Base-by-base conservation (phyloP, 129 eudicot species). In the Kitagawia praeruptora region DNA sequence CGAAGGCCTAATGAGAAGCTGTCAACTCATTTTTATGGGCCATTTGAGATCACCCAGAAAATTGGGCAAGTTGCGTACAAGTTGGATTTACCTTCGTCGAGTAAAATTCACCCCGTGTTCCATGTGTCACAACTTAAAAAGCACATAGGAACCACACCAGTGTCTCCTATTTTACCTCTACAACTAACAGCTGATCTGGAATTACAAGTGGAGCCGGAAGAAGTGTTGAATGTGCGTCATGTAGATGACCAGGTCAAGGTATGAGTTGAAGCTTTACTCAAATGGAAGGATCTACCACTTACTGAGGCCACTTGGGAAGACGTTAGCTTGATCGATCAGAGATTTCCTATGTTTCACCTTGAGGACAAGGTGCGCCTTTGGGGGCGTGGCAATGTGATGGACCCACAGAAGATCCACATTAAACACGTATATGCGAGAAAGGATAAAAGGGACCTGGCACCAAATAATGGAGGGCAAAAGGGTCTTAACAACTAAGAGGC, bases 91-190 rank as follows among this genome's bases (percentile, higher is more conserved):
- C 81, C 83, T 0, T 3, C 63, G 0, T 1, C 2, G 0, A 15
- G 72, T 0, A 2, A 4, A 3, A 15, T 77, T 4, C 81, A 82
- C 34, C 45, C 71, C 0, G 63, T 70, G 0, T 82, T 76, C 8
- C 85, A 82, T 25, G 81, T 76, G 0, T 70, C 85, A 1, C 70
- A 23, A 6, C 23, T 81, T 1, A 81, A 81, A 4, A 48, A 48
- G 25, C 37, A 53, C 7, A 28, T 18, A 12, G 25, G 78, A 40
- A 13, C 5, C 2, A 4, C n/a, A 4, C 23, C n/a, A 16, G 58
- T 51, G 58, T 15, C 23, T 4, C 58, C 23, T 7, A 15, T n/a
- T 0, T 3, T 51, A 2, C 58, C 58, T 7, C 58, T 6, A 4
- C 58, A 51, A 1, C 5, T 51, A 8, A 51, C n/a, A 12, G 23